These are phyloP conservation scores for Suillus plorans DNA, from an alignment of 768 basidiomycete genomes.

Conservation along the genomic window DNA sequence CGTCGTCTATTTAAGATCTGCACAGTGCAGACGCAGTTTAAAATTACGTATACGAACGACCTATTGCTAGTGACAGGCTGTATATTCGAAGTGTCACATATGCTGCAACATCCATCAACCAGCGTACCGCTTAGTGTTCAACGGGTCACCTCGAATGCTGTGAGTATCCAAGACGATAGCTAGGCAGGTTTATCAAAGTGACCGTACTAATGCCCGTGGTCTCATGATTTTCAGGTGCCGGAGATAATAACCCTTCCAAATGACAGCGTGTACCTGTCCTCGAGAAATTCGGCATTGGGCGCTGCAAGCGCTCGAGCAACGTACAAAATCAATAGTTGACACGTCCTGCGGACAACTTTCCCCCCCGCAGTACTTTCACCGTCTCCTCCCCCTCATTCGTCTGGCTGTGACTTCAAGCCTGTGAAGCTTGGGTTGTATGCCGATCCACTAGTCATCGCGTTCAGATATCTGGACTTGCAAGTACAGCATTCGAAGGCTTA, in stretches of 20 bases:
- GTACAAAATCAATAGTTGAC: background rate
- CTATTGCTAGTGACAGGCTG: background rate
- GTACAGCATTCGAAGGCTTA: background rate
- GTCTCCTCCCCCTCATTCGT: background rate
- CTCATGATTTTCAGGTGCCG: background rate
- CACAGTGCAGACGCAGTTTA: background rate
- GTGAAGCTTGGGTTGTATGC: background rate
- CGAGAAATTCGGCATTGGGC: background rate
- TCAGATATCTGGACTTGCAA: background rate
- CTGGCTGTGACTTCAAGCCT: background rate
- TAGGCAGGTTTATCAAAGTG: background rate
- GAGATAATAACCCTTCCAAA: background rate
- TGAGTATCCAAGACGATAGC: background rate
- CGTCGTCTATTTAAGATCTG: background rate
- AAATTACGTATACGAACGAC: background rate
- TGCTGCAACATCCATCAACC: background rate
- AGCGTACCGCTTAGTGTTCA: too few relatives aligned
- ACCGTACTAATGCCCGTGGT: background rate
- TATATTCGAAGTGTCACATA: background rate
- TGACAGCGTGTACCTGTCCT: background rate
- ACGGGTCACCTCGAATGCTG: background rate
- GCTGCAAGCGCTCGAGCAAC: background rate
- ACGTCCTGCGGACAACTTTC: background rate
- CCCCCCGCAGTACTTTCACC: background rate
- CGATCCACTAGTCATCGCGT: background rate